These are phyloP conservation scores for Drechslerella stenobrocha DNA, from an alignment of 2,329 filamentous ascomycete genomes.

Conservation along the genomic window DNA sequence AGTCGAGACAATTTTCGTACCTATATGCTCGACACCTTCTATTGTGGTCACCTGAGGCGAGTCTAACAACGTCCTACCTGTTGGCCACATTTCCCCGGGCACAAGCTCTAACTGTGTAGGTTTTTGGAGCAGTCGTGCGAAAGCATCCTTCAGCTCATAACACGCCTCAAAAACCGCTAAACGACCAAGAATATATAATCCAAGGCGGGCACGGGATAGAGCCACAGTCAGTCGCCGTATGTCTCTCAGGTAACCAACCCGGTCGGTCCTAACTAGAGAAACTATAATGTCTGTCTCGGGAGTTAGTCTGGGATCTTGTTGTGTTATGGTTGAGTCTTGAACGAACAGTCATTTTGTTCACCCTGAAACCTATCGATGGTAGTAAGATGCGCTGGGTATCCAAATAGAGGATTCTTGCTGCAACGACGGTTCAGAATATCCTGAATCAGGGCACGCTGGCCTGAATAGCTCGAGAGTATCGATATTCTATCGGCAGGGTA, in stretches of 20 bases:
- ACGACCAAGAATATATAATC: slow-evolving; percentile 88
- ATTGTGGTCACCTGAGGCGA: slow-evolving; percentile 64
- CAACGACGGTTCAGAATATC: slow-evolving; percentile 86
- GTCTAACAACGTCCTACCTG: slow-evolving; percentile 59
- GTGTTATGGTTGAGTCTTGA: background rate
- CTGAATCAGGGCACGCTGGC: slow-evolving; percentile 81
- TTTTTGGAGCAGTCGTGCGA: slow-evolving; percentile 68
- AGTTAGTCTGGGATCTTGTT: background rate
- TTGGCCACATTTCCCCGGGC: slow-evolving; percentile 83
- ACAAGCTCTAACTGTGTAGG: slow-evolving; percentile 75
- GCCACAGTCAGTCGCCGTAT: slow-evolving; percentile 92
- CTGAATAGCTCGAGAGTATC: slow-evolving; percentile 91
- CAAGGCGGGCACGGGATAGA: slow-evolving; percentile 85
- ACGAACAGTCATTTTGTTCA: slow-evolving; percentile 97
- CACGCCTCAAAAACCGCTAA: slow-evolving; percentile 85
- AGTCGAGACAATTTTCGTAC: slow-evolving; percentile 9
- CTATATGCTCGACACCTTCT: slow-evolving; percentile 80
- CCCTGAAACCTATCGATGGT: slow-evolving; percentile 99
- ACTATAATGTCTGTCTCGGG: slow-evolving; percentile 75
- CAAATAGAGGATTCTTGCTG: slow-evolving; percentile 79
- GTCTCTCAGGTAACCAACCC: slow-evolving; percentile 89
- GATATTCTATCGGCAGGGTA: slow-evolving; percentile 83
- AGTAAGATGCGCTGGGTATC: slow-evolving; percentile 82
- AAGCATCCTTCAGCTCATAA: slow-evolving; percentile 83
- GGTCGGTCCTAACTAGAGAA: slow-evolving; percentile 83